These are phyloP conservation scores for Tetragonia tetragonoides DNA, from an alignment of 148 eudicot genomes.

Conservation along the genomic window DNA sequence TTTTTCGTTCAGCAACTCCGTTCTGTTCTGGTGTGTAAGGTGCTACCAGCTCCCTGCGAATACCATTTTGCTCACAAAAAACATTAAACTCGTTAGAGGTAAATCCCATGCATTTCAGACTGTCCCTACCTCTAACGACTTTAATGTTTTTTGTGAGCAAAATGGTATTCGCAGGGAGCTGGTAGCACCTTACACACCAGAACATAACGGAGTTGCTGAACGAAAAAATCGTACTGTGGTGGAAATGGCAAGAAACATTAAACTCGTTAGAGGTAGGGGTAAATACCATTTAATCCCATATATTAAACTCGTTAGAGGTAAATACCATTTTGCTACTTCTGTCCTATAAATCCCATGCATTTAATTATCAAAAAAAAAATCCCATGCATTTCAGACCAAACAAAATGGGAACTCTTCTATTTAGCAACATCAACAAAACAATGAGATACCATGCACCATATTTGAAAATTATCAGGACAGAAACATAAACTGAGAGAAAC, in stretches of 20 bases:
- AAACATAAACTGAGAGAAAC: slow-evolving; percentile 94
- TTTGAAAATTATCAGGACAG: slow-evolving; percentile 84
- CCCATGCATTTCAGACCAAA: background rate
- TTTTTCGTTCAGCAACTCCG: background rate
- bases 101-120: no score
- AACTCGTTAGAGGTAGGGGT: no score
- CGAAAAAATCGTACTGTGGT: no score
- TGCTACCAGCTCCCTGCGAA: background rate
- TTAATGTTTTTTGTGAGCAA: no score
- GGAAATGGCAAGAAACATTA: no score
- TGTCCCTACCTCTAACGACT: no score
- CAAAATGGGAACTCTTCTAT: background rate
- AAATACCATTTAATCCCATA: no score
- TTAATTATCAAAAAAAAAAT: no score
- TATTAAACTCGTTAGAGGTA: no score
- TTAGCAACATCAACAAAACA: background rate
- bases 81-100: background rate
- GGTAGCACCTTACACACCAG: no score
- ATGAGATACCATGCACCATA: slow-evolving; percentile 86
- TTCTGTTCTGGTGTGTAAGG: background rate
- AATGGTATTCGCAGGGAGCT: no score
- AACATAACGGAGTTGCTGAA: no score
- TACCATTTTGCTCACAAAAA: slow-evolving; percentile 6
- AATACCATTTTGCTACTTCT: background rate
- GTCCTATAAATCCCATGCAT: background rate